Conservation (phyloP, 371 early-diverging fungal species). For the Rhizopus sp. region DNA sequence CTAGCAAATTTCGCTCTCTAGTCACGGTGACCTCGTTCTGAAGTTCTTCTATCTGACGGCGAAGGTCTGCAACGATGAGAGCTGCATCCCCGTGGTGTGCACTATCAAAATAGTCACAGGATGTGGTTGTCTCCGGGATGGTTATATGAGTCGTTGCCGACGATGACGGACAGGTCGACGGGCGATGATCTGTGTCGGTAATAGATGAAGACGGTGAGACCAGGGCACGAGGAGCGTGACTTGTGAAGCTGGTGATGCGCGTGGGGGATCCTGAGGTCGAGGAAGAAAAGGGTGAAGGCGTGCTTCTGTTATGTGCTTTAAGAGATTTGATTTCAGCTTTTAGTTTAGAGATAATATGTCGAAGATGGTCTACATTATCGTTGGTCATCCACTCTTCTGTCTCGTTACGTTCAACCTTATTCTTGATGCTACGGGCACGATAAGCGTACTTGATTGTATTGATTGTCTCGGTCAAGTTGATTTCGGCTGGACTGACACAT, state of each 20-base stretch:
- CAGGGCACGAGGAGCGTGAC: slow-evolving; percentile 6
- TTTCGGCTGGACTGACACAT: slow-evolving; percentile 83
- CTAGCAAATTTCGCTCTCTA: slow-evolving; percentile 23
- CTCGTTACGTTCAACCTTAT: slow-evolving; percentile 75
- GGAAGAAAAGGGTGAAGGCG: slow-evolving; percentile 21
- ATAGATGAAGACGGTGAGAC: slow-evolving; percentile 28
- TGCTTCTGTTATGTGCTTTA: slow-evolving; percentile 23
- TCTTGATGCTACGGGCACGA: slow-evolving; percentile 86
- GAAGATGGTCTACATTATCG: slow-evolving; percentile 60
- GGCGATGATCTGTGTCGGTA: slow-evolving; percentile 16
- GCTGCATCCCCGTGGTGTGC: slow-evolving; percentile 12
- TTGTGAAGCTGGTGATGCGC: slow-evolving; percentile 8
- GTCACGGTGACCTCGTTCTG: slow-evolving; percentile 31
- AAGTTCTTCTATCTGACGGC: slow-evolving; percentile 30
- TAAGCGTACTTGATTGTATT: slow-evolving; percentile 94
- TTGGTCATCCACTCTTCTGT: slow-evolving; percentile 62
- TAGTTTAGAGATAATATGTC: slow-evolving; percentile 58
- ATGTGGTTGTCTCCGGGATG: slow-evolving; percentile 13
- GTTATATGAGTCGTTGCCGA: slow-evolving; percentile 35
- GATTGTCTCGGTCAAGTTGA: slow-evolving; percentile 84
- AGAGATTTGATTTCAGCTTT: slow-evolving; percentile 53
- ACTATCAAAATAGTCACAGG: slow-evolving; percentile 5
- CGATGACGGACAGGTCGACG: slow-evolving; percentile 19
- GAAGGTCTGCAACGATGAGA: slow-evolving; percentile 24
- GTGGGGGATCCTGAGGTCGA: slow-evolving; percentile 15